These are phyloP conservation scores for Colletotrichum sp. DNA, from an alignment of 2,329 filamentous ascomycete genomes.

Conservation along the genomic window DNA sequence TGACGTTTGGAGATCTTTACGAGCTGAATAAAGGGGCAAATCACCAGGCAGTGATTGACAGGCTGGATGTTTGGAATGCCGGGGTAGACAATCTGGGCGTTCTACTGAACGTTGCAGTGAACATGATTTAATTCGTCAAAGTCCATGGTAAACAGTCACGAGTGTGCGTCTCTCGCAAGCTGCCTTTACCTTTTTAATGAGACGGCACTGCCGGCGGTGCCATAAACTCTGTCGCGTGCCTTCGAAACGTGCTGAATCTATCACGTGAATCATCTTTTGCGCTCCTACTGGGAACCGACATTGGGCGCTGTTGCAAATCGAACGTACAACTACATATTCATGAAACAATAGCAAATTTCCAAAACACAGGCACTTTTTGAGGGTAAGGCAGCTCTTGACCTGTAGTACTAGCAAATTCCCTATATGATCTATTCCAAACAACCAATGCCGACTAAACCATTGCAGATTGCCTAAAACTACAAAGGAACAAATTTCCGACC, in stretches of 20 bases:
- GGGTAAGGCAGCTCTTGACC: background rate
- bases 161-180: background rate
- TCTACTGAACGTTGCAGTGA: background rate
- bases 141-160: background rate
- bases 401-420: background rate
- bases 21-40: background rate
- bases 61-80: conserved; percentile 14
- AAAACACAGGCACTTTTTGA: background rate
- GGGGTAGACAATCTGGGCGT: conserved; percentile 8
- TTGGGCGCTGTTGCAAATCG: background rate
- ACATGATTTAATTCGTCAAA: background rate
- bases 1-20: background rate
- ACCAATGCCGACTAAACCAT: background rate
- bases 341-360: background rate
- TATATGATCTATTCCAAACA: background rate
- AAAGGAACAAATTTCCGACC: background rate
- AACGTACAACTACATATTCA: background rate
- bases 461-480: background rate
- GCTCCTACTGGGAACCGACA: background rate
- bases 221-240: background rate
- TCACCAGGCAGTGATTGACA: background rate
- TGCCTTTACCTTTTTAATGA: background rate
- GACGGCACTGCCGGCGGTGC: background rate
- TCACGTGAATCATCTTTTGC: background rate
- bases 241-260: background rate